Evolutionary conservation across 106 monocot species (phyloP), one percentile per base, ranked within the genome.

Genomic region (Amphibolis antarctica): DNA sequence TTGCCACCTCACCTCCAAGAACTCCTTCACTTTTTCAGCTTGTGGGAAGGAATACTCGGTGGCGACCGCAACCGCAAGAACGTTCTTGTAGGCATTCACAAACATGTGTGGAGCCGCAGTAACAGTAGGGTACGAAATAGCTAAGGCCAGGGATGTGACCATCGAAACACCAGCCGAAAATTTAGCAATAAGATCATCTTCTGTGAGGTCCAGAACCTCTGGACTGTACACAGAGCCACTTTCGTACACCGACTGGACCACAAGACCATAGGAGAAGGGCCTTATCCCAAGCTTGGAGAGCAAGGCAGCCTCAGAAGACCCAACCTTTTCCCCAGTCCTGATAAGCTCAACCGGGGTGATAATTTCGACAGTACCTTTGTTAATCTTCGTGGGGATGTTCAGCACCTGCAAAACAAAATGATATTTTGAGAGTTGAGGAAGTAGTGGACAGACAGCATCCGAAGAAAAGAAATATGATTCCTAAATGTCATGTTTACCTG

Each of bases 341-440:
- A 93, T 93, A 59, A 93, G 88, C 65, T 93, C 88, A 28, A 93
- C 88, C 1, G 88, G 93, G 15, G 88, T 93, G 58, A 88, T 88
- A 28, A 93, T 93, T 70, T 93, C 93, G 20, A 93, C 88, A 11
- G 93, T 88, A 44, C 93, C 93, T 71, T 93, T 93, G 88, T 88
- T 93, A 60, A 93, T 93, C 76, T 93, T 88, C 31, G 93, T 93
- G 14, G 88, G 93, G 45, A 88, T 93, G 69, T 93, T 93, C n/a
- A 93, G 85, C 0, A 93, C 92, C 92, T 92, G 36, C 29, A 63
- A 13, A 46, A 36, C 12, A 15, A 63, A 12, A 20, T 12, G 15
- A 25, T n/a, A 12, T 6, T 55, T 9, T 36, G 10, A 28, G 11
- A 69, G 6, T 10, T n/a, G 17, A 13, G 4, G 0, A 42, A 0